Base-by-base conservation (phyloP, 192 early-diverging fungal species). In the Bifiguratus adelaidae region DNA sequence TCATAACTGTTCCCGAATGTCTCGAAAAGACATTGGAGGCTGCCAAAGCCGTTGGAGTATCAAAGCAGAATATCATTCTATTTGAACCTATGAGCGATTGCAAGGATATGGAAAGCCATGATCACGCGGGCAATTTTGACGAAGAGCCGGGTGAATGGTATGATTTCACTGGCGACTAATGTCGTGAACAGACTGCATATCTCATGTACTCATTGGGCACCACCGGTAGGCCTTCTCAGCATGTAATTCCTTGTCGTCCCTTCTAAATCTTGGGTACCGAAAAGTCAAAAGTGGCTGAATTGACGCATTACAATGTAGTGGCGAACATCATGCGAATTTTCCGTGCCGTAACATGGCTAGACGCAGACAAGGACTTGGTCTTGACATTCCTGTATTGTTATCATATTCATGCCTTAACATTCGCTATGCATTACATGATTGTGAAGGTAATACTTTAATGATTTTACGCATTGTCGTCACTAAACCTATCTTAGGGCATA, bases 231-330 rank as follows among this genome's bases (percentile, higher is more conserved):
- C n/a, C n/a, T n/a, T n/a, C n/a, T n/a, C n/a, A n/a, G n/a, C n/a
- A n/a, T n/a, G n/a, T n/a, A n/a, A n/a, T n/a, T n/a, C n/a, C n/a
- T n/a, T n/a, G n/a, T n/a, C n/a, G n/a, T n/a, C n/a, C n/a, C n/a
- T n/a, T n/a, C n/a, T n/a, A n/a, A n/a, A n/a, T n/a, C n/a, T n/a
- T n/a, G n/a, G n/a, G n/a, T n/a, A n/a, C n/a, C n/a, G n/a, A n/a
- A n/a, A n/a, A n/a, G n/a, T n/a, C n/a, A n/a, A 97, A 97, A 58
- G 89, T 87, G 50, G 88, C 92, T 13, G 65, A 73, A 36, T 78
- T 83, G 2, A 89, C 83, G 18, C 89, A 92, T 42, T 52, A 56
- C 7, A 92, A 91, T 67, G 74, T 92, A 52, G 79, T 88, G 7
- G 69, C 88, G 18, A 92, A 93, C 50, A 61, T 81, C 12, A 18